Base-by-base conservation (phyloP, 2,329 filamentous ascomycete genomes). In the Aureobasidium sp. region DNA sequence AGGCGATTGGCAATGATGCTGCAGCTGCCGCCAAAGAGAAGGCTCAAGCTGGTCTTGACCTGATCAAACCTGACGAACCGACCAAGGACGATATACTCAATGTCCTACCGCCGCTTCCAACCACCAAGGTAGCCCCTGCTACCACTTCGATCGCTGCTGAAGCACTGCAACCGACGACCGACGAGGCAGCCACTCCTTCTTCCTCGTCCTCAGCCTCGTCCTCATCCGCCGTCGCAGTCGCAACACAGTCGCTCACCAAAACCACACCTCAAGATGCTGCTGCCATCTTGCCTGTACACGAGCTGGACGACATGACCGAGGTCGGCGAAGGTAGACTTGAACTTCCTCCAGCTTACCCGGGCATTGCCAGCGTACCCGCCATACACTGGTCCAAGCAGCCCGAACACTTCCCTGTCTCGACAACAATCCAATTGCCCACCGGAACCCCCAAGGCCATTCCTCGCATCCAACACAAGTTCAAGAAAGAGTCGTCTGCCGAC, bases 401-500 rank as follows among this genome's bases (percentile, higher is more conserved):
- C 3, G 91, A 75, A 64, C 67, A 71, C 22, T 97, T 89, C 75
- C 92, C 94, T 0, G 76, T 97, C 2, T 83, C 86, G 63, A 87
- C 88, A 20, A 78, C 96, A 61, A 91, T 92, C 63, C 79, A 80
- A 48, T 80, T 97, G 34, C 94, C 94, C 1, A 87, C 85, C 1
- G 89, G 86, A 45, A 81, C 81, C 29, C 82, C 90, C 2, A 86
- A 85, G 69, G 68, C 80, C 2, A 87, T 97, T 17, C 90, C 91
- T 1, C 84, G 81, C 68, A 86, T 97, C 55, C 94, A 97, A 73
- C 81, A 85, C 71, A 74, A 78, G 2, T 95, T 96, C 70, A 78
- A 76, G n/a, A 72, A 78, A 36, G 91, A 95, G 73, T 79, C 84
- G 0, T 75, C 81, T 8, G 75, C 78, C 12, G 81, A 80, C 31